Evolutionary conservation across 2,329 filamentous ascomycete species (phyloP).

Genomic region (Pseudogymnoascus sp.): DNA sequence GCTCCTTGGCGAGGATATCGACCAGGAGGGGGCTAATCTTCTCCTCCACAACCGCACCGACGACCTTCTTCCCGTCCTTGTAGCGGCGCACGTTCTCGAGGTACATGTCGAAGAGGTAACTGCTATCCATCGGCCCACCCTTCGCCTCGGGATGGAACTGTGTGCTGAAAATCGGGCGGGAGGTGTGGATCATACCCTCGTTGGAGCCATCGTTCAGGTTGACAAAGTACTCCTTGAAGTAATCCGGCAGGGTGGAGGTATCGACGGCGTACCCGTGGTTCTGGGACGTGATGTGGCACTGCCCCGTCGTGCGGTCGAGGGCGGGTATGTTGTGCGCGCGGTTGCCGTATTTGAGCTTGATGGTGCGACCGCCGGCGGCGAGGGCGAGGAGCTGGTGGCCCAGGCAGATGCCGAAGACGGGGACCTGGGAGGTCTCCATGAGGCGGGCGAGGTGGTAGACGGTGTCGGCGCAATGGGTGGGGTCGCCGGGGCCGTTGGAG

Average conservation of each 20-base stretch:
- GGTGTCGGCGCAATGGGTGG: constrained; percentile 76
- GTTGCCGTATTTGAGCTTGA: constrained; percentile 99
- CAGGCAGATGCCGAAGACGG: constrained; percentile 93
- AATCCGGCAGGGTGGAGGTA: constrained; percentile 67
- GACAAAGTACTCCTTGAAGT: constrained; percentile 98
- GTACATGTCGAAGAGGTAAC: constrained; percentile 96
- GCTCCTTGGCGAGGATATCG: constrained; percentile 87
- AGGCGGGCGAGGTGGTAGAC: constrained; percentile 58
- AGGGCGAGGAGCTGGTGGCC: constrained; percentile 93
- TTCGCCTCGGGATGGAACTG: constrained; percentile 99
- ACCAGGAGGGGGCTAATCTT: constrained; percentile 80
- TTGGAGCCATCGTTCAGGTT: constrained; percentile 98
- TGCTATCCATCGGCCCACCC: constrained; percentile 90
- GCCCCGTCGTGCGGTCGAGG: constrained; percentile 86
- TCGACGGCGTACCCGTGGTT: constrained; percentile 98
- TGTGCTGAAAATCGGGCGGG: constrained; percentile 92
- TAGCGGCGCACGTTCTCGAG: constrained; percentile 81
- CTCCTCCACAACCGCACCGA: constrained; percentile 69
- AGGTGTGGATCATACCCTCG: constrained; percentile 95
- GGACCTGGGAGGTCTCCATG: constrained; percentile 82
- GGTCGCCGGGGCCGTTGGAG: constrained; percentile 92
- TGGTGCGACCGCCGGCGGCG: constrained; percentile 78
- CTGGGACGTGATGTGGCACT: constrained; percentile 97
- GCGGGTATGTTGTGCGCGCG: constrained; percentile 97
- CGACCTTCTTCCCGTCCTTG: constrained; percentile 73